These are phyloP conservation scores for Theileria annulata DNA, from an alignment of 169 alveolate genomes.

Conservation along the genomic window DNA sequence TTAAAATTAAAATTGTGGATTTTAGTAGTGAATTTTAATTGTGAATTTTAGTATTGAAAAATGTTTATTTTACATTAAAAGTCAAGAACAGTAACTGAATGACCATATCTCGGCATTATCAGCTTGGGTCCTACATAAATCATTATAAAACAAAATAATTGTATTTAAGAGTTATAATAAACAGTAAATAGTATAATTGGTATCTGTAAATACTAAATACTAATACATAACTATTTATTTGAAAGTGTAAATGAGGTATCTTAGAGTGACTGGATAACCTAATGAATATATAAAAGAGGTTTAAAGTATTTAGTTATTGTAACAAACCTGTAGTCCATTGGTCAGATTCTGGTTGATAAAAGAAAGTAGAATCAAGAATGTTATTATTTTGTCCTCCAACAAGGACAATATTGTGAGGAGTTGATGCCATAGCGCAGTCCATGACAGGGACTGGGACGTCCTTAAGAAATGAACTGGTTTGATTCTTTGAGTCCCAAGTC, in stretches of 20 bases:
- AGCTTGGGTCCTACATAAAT: constrained; percentile 70
- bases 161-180: background rate
- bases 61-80: constrained; percentile 43
- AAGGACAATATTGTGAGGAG: constrained; percentile 66
- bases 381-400: constrained; percentile 80
- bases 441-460: constrained; percentile 73
- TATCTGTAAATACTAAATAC: too few relatives aligned
- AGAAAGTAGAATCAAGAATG: constrained; percentile 68
- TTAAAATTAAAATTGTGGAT: background rate
- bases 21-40: background rate
- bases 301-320: background rate
- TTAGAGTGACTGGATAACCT: too few relatives aligned
- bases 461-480: constrained; percentile 72
- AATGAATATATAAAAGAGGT: too few relatives aligned
- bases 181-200: background rate
- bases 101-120: constrained; percentile 79
- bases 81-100: constrained; percentile 69
- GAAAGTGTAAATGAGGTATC: too few relatives aligned
- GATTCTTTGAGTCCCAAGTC: constrained; percentile 74
- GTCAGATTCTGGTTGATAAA: constrained; percentile 76
- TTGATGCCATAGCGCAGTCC: constrained; percentile 72
- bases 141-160: background rate
- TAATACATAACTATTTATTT: too few relatives aligned
- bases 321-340: constrained; percentile 70
- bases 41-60: background rate